Base-by-base conservation (phyloP, 805 yeast genomes). In the Millerozyma miso region DNA sequence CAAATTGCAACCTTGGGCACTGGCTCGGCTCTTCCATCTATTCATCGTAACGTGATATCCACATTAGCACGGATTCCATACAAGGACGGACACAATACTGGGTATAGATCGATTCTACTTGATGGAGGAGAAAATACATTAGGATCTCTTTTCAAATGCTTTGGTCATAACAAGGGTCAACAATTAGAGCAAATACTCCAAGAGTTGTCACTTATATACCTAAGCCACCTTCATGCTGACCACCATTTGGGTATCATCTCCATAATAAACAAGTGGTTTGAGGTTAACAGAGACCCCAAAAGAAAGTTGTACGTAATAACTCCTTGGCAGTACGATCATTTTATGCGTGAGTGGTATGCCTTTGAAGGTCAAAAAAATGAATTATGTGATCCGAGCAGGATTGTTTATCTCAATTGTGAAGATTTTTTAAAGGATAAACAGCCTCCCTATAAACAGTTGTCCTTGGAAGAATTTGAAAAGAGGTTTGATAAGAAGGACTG, bases 121-220 rank as follows among this genome's bases (percentile, higher is more conserved):
- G 99, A 93, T 63, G 96, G 93, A n/a, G 99, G 99, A 14, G 99
- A 93, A 58, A 89, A 88, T 45, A 88, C 98, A 0, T 54, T 84
- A 17, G 96, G 95, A 1, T 65, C 86, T 0, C 62, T 93, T 47
- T 59, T 67, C 26, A 76, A 98, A 50, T 69, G 79, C 43, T 80
- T 80, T 47, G 81, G 82, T 0, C 67, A 70, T 7, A 67, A 65
- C 1, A 73, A 73, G 14, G 48, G 69, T 1, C 53, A 55, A 2
- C 69, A 69, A 31, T 49, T 60, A 19, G 43, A 46, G 19, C 55
- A 57, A 17, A 62, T 85, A 2, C 71, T 90, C 48, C 50, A 63
- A 33, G 95, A 90, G 53, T 63, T 90, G 44, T 67, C 75, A 26
- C 44, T 87, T 41, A 67, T 91, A 16, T 86, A 79, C 54, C 67